Conservation (phyloP, 345 rosid genomes). For the Brassica rapa region DNA sequence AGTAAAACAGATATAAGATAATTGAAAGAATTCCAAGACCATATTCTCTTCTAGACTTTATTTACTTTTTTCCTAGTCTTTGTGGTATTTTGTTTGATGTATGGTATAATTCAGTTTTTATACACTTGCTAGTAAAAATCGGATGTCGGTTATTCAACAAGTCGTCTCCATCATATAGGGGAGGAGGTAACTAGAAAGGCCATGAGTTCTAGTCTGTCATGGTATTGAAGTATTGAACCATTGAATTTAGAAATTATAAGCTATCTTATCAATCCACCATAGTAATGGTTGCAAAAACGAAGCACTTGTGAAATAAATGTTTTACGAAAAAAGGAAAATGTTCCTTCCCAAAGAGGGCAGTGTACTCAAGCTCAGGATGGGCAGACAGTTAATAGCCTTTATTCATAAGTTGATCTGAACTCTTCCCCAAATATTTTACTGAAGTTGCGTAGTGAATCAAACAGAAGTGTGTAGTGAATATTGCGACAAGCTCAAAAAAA, state of each 20-base stretch:
- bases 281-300: background rate
- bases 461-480: constrained; percentile 1
- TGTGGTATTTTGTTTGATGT: background rate
- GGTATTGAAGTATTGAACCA: background rate
- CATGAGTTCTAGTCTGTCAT: background rate
- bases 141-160: no score
- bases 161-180: background rate
- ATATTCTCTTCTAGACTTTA: background rate
- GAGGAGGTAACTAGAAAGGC: background rate
- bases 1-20: background rate
- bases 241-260: no score
- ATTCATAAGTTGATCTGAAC: constrained; percentile 11
- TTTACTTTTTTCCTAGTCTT: background rate
- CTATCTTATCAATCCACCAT: background rate
- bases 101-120: background rate
- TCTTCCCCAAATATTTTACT: background rate
- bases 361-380: background rate
- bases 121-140: background rate
- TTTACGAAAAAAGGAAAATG: background rate
- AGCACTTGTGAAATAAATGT: background rate
- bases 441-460: constrained; percentile 19
- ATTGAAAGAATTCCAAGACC: background rate
- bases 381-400: background rate
- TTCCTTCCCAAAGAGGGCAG: background rate
- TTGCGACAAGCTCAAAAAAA: constrained; percentile 8